Evolutionary conservation across 2,329 filamentous ascomycete genomes (phyloP), one percentile per base, ranked within the genome.

Genomic region (Sclerotiophoma versabilis): DNA sequence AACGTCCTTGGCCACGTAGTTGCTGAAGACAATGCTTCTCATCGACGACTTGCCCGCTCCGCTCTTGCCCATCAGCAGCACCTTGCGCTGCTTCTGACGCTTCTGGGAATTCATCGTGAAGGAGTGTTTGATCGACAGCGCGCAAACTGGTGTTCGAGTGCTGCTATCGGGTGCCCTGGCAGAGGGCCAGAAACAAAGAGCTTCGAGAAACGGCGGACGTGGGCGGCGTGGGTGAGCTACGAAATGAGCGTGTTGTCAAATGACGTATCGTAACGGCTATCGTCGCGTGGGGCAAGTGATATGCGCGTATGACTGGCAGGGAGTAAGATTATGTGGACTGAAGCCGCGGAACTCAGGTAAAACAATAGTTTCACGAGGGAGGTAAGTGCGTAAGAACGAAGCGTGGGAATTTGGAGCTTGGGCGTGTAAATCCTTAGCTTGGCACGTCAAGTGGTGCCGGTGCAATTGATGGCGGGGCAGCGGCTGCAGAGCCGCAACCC

Each of bases 1-100:
- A 6, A 96, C 96, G 76, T 99, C 95, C 72, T 96, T 92, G 51
- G 95, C 95, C 62, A 98, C 93, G 75, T 97, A 98, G 77, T 98
- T 98, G 81, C 91, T 96, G 79, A 99, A 99, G 75, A 99, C 97
- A 72, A 99, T 98, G 71, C 90, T 95, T 61, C 95, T 86, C 95
- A 99, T 99, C 51, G 92, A 97, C 34, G 93, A 97, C 79, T 99
- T 99, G 49, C 95, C 95, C 0, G 93, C 96, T 49, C 95, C 95
- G 59, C 91, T 96, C 81, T 97, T 97, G 66, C 95, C 95, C 95
- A 82, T 81, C 37, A 82, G 72, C 68, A 82, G 71, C 68, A 82
- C 79, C 68, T 82, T 82, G 70, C 80, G 79, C 75, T 81, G 79
- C 74, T 81, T 81, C 66, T 81, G 79, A 46, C 80, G 76, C 70